phyloP scores from a whole-genome alignment of 495 filamentous ascomycete genomes.

The Penicillium psychrofluorescens region DNA sequence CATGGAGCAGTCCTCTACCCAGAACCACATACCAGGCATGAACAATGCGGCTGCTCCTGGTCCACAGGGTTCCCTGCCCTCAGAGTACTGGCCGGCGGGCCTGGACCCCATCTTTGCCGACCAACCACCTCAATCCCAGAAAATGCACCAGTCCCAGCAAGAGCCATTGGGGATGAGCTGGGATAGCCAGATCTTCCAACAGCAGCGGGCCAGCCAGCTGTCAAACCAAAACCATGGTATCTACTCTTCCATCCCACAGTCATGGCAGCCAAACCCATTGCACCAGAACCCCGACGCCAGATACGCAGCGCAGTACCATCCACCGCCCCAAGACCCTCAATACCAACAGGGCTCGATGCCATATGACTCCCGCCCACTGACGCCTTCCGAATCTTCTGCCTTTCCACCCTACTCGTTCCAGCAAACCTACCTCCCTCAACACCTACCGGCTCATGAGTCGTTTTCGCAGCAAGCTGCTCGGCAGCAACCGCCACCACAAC shows the following conservation, averaged over 20 bases:
- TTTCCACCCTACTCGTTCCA: slow-evolving; percentile 28
- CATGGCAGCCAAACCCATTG: slow-evolving; percentile 31
- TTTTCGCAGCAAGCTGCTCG: slow-evolving; percentile 17
- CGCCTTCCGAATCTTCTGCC: slow-evolving; percentile 23
- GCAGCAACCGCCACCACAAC: slow-evolving; percentile 18
- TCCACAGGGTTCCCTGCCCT: slow-evolving; percentile 13
- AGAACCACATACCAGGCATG: slow-evolving; percentile 26
- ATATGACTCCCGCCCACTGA: slow-evolving; percentile 25
- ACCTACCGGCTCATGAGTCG: slow-evolving; percentile 21
- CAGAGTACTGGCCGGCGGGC: slow-evolving; percentile 30
- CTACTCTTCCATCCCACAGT: slow-evolving; percentile 26
- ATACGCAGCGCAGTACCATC: slow-evolving; percentile 23
- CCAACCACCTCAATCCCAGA: slow-evolving; percentile 15
- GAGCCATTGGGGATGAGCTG: slow-evolving; percentile 23
- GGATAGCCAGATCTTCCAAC: slow-evolving; percentile 28
- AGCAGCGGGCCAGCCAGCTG: slow-evolving; percentile 18
- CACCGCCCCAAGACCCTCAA: slow-evolving; percentile 21
- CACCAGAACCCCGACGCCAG: slow-evolving; percentile 22
- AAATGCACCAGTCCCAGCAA: slow-evolving; percentile 11
- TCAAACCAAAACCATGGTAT: slow-evolving; percentile 24
- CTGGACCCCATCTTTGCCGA: slow-evolving; percentile 31
- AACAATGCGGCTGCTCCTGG: slow-evolving; percentile 18
- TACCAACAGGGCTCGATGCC: slow-evolving; percentile 27
- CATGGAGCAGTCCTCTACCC: slow-evolving; percentile 37
- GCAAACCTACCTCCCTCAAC: slow-evolving; percentile 25